Base-by-base conservation (phyloP, 257 asterid genomes). In the Nicotiana sylvestris region DNA sequence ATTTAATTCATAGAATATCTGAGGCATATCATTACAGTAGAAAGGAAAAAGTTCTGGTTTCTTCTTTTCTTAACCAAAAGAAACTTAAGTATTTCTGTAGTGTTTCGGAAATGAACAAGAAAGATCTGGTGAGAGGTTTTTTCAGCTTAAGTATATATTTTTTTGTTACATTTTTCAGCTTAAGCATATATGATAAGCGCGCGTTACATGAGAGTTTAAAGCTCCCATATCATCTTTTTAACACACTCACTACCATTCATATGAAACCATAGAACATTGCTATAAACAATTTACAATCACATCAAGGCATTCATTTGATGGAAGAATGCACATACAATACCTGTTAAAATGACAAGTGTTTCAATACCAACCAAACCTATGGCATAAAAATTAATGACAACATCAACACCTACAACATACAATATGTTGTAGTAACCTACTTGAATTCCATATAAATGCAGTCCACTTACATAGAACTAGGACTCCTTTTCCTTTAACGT, bases 401-500 rank as follows among this genome's bases (percentile, higher is more conserved):
- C 61, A 72, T 25, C 35, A 11, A 11, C 78, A 70, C 12, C 78
- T 43, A 70, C 78, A 70, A 70, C 58, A 39, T n/a, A n/a, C 0
- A 11, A 21, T 18, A 37, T 4, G 32, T 3, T 70, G 78, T 21
- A 43, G 58, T 46, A 72, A 72, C 80, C 80, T 74, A 27, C 46
- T n/a, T 35, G 68, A 46, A 43, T 49, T 60, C 68, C 82, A 77
- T n/a, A 51, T 27, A 65, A 46, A 29, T 30, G 68, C 29, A 21
- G 68, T 4, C 16, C 46, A 82, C 29, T 51, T 68, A 7, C 79
- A 80, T 27, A 74, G 62, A 49, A 49, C 62, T 39, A 65, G 18
- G 56, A 74, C 68, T 84, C 78, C 66, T 87, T 85, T 81, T 88
- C 86, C 88, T 84, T 83, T 60, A 30, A 53, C 6, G 35, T n/a